These are phyloP conservation scores for Pseudognaphalium luteoalbum DNA, from an alignment of 129 eudicot species.

Conservation along the genomic window DNA sequence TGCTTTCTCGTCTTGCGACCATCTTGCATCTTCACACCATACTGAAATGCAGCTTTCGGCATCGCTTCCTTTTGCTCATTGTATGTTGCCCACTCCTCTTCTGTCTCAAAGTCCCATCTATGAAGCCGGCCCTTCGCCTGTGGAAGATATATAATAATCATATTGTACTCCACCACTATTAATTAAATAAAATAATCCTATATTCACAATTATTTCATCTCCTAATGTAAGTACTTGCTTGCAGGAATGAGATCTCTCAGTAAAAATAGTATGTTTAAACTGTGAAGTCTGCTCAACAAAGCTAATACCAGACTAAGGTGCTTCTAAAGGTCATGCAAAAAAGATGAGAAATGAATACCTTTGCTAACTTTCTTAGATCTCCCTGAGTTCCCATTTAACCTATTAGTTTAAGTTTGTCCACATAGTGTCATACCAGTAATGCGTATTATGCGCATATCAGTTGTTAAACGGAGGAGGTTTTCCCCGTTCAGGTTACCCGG, in stretches of 20 bases:
- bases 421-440: not conserved
- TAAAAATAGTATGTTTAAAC: too few species aligned
- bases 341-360: too few species aligned
- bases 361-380: not conserved
- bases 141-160: not conserved
- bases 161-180: not conserved
- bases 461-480: too few species aligned
- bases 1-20: conserved; percentile 95
- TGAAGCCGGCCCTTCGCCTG: conserved; percentile 99
- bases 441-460: too few species aligned
- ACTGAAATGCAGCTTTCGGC: conserved; percentile 99
- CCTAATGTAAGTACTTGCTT: not conserved
- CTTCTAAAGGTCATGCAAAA: not conserved
- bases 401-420: not conserved
- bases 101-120: conserved; percentile 96
- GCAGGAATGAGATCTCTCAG: not conserved
- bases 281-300: too few species aligned
- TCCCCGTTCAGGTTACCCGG: too few species aligned
- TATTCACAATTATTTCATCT: not conserved
- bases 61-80: conserved; percentile 98
- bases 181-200: not conserved
- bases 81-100: conserved; percentile 98
- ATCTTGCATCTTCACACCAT: conserved; percentile 99
- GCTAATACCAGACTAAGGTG: not conserved
- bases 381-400: not conserved